Evolutionary conservation across 306 rosid species (phyloP).

Genomic region (Glycine soja): DNA sequence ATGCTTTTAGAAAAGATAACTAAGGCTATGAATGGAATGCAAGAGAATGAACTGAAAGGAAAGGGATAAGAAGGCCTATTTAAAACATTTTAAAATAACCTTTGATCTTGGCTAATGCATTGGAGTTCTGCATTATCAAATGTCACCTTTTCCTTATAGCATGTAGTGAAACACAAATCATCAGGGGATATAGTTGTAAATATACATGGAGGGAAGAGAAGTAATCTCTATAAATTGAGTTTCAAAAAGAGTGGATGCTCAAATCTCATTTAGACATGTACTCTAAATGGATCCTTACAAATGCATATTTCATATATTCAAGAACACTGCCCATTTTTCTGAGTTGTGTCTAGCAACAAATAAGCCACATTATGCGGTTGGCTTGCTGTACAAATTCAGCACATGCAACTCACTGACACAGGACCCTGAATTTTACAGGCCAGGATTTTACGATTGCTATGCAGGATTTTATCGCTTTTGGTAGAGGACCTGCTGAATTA

Average conservation of each 20-base stretch:
- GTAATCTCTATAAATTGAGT: slow-evolving; percentile 1
- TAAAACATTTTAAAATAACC: slow-evolving; percentile 11
- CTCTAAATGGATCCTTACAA: background rate
- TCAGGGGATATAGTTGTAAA: too few relatives aligned
- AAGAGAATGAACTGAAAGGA: slow-evolving; percentile 1
- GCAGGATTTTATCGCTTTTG: background rate
- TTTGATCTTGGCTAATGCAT: slow-evolving; percentile 3
- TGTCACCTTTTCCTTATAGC: background rate
- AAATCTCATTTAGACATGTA: background rate
- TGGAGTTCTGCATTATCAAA: background rate
- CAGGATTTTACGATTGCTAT: background rate
- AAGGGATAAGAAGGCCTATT: slow-evolving; percentile 1
- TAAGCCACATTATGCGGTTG: background rate
- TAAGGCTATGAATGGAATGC: too few relatives aligned
- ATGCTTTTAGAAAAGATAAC: background rate
- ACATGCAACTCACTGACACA: background rate
- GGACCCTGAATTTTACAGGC: background rate
- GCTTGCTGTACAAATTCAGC: slow-evolving; percentile 8
- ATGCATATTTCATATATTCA: slow-evolving; percentile 3
- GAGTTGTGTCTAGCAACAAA: slow-evolving; percentile 15
- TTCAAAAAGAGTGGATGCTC: slow-evolving; percentile 2
- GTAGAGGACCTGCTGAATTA: background rate
- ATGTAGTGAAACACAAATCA: too few relatives aligned
- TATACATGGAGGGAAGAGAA: background rate
- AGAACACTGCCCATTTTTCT: background rate